Base-by-base conservation (phyloP, 2,329 filamentous ascomycete genomes). In the Penicillium crustosum region DNA sequence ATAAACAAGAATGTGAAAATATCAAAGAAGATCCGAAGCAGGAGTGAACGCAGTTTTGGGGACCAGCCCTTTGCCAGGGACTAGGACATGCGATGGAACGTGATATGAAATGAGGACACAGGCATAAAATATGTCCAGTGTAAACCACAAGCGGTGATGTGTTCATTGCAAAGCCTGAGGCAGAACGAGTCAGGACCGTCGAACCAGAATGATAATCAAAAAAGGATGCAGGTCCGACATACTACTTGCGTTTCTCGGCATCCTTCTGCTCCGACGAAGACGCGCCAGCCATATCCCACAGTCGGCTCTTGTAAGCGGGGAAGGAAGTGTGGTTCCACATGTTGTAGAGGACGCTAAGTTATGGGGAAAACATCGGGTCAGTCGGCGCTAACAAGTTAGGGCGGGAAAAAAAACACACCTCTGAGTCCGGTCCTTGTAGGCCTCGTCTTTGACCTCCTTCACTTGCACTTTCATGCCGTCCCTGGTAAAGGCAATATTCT, bases 391-490 rank as follows among this genome's bases (percentile, higher is more conserved):
- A 31, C 27, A 33, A 56, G 7, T 8, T 9, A 56, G 13, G 36
- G 25, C 23, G 10, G 47, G 27, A 13, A 19, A 51, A 48, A 31
- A 21, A 38, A 65, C 66, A 29, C 63, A 81, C 79, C 77, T 82
- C 73, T 88, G 85, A 47, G 83, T 85, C 70, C 74, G 79, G 68
- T 87, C 85, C 63, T 81, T 79, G 65, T 86, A 84, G 35, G 83
- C 78, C 75, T 88, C 85, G 5, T 80, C 77, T 27, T 74, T 76
- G 12, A 84, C 64, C 65, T 86, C 81, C 72, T 83, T 85, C 44
- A 87, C 81, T 2, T 82, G 82, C 9, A 88, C 84, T 61, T 82
- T 82, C 63, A 85, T 80, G 23, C 85, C 86, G 44, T 86, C 84
- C 67, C 82, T 84, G 2, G 81, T 81, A 68, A 87, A 82, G 12